Base-by-base conservation (phyloP, 768 basidiomycete genomes). In the Suillus brevipes region DNA sequence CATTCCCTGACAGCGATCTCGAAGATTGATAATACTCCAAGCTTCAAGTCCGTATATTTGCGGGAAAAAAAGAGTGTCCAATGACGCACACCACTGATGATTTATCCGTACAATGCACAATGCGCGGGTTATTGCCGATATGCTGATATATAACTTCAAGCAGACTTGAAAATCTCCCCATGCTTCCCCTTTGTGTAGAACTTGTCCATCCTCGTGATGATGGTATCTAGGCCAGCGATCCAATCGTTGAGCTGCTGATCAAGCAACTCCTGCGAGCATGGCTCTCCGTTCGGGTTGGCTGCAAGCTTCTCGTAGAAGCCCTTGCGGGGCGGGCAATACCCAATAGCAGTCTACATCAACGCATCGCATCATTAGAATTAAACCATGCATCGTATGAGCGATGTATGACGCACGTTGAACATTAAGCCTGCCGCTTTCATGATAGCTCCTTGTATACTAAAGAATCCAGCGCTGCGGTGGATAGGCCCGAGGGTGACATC, bases 301-400 rank as follows among this genome's bases (percentile, higher is more conserved):
- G 85, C 80, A n/a, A 92, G 81, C 25, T 84, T 82, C 5, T 76
- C 72, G 66, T 87, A 90, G 72, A 92, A 92, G 50, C 86, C 85
- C 31, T 75, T 74, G 1, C 90, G 87, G 18, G 81, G 78, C 0
- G 90, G 37, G 85, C 88, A 40, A 82, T 87, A 87, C 61, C 81
- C 88, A 57, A 88, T 83, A 4, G 87, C 87, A 1, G 88, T 70
- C 87, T 85, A 62, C 60, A 18, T 25, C 68, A 60, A 40, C 37
- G 16, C 38, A 40, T 9, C 82, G 31, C 82, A 83, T 42, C 82
- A 83, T 42, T 12, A 18, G 10, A 28, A 42, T 59, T 0, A 13
- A 59, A 28, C 25, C 10, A 42, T 31, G 6, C 1, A 36, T 40
- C 1, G 25, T 8, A 12, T 4, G 40, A 42, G 25, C 14, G 42